These are phyloP conservation scores for Stephania japonica DNA, from an alignment of 164 flowering plant genomes.

Conservation along the genomic window DNA sequence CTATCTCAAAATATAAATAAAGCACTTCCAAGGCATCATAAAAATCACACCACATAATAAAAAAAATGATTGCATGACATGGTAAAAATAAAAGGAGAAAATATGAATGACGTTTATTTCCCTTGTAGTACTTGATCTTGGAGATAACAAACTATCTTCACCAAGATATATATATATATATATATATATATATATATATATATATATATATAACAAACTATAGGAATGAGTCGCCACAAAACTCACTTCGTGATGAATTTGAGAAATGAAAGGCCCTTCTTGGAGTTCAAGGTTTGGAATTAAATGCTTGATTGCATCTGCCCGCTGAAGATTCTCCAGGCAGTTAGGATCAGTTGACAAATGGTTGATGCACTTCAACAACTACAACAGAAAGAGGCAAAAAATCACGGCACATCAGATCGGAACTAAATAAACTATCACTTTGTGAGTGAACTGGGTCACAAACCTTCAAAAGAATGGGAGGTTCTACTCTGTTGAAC, in stretches of 20 bases:
- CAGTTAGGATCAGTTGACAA: slow-evolving; percentile 97
- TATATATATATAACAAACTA: neutral
- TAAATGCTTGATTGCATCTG: slow-evolving; percentile 93
- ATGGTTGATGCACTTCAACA: slow-evolving; percentile 83
- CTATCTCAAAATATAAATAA: neutral
- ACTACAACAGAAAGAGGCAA: slow-evolving; percentile 30
- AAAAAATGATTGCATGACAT: neutral
- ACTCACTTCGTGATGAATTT: slow-evolving; percentile 84
- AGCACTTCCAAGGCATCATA: neutral
- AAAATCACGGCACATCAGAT: neutral
- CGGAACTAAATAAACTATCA: neutral
- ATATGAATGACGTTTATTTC: neutral
- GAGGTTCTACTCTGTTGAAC: slow-evolving; percentile 84
- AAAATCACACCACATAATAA: neutral
- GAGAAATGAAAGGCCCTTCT: slow-evolving; percentile 79
- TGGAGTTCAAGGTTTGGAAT: slow-evolving; percentile 95
- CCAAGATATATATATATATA: too few relatives aligned
- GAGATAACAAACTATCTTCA: neutral
- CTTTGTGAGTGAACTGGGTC: neutral
- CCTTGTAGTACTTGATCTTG: neutral
- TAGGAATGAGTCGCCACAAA: neutral
- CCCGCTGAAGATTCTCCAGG: slow-evolving; percentile 91
- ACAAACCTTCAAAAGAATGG: slow-evolving; percentile 83
- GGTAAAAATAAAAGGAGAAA: neutral
- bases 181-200: too few relatives aligned